Evolutionary conservation across 768 basidiomycete genomes (phyloP), one percentile per base, ranked within the genome.

Genomic region (Termitomyces sp.): DNA sequence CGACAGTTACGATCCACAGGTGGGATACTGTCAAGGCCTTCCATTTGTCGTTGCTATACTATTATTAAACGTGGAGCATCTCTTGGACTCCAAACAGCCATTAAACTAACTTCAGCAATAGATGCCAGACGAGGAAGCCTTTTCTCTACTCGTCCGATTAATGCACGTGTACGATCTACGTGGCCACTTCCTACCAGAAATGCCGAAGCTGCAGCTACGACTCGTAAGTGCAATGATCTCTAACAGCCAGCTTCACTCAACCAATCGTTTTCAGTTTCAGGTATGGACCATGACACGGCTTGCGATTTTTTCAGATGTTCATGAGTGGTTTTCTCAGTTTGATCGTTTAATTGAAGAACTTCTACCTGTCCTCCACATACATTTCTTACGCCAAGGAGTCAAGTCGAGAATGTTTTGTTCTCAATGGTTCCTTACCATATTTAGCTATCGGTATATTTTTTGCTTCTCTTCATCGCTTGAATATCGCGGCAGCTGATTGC

Each of bases 51-150:
- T 94, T 4, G 97, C 97, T 0, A 89, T 96, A 41, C 73, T 99
- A 23, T 73, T 99, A 25, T 76, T 99, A 45, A 96, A 98, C 67
- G 96, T 95, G 73, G 64, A 82, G 45, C 49, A 30, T 37, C 19
- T 35, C 17, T 55, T 7, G 0, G 6, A 51, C 34, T 61, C n/a
- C 25, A 5, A 27, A 28, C 27, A 32, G 32, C 16, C 45, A 25
- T 51, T 40, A 11, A 42, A 45, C 56, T 64, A 51, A 66, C 48
- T 21, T 48, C 52, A 37, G 55, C 27, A 34, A 46, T 45, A 98
- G 96, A 99, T 99, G 97, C 97, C 97, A 23, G 97, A 98, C 60
- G 97, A 99, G 74, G 96, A 98, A 72, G 96, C 96, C 0, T 99
- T 99, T 70, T 96, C 90, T 61, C 82, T 98, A 11, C 80, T 98